phyloP scores from a whole-genome alignment of 345 rosid species.

The Brassica juncea region DNA sequence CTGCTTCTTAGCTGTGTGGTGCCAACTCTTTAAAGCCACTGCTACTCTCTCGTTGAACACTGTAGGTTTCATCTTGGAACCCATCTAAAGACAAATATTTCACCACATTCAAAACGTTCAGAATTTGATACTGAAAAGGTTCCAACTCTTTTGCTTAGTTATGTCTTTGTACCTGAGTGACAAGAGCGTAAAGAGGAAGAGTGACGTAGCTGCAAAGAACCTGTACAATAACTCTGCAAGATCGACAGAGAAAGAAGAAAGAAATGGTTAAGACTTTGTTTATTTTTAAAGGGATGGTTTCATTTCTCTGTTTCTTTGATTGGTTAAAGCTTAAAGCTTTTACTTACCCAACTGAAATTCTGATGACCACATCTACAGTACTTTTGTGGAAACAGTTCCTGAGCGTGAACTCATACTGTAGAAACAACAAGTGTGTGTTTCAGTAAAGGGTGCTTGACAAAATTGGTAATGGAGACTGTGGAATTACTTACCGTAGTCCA shows the following conservation, averaged over 20 bases:
- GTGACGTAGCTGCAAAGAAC: conserved; percentile 90
- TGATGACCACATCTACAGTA: conserved; percentile 55
- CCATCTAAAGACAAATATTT: conserved; percentile 57
- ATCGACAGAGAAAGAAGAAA: background rate
- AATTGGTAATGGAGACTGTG: background rate
- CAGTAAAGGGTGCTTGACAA: background rate
- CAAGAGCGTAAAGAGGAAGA: conserved; percentile 91
- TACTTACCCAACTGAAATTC: conserved; percentile 76
- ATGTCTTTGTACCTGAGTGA: conserved; percentile 63
- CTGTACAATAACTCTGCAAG: conserved; percentile 69
- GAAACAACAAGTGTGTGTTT: background rate
- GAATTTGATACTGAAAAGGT: conserved; percentile 1
- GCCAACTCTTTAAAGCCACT: conserved; percentile 70
- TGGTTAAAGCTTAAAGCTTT: background rate
- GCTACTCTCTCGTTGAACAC: conserved; percentile 79
- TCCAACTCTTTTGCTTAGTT: background rate
- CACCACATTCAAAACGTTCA: background rate
- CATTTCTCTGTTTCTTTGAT: background rate
- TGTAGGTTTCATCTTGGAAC: conserved; percentile 84
- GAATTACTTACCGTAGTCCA: conserved; percentile 67
- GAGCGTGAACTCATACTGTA: conserved; percentile 61
- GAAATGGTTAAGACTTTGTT: conserved; percentile 14
- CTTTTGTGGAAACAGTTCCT: conserved; percentile 66
- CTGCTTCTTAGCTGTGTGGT: conserved; percentile 69
- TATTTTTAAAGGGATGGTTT: background rate